phyloP scores from a whole-genome alignment of 768 basidiomycete species.

The Thelephora ganbajun region DNA sequence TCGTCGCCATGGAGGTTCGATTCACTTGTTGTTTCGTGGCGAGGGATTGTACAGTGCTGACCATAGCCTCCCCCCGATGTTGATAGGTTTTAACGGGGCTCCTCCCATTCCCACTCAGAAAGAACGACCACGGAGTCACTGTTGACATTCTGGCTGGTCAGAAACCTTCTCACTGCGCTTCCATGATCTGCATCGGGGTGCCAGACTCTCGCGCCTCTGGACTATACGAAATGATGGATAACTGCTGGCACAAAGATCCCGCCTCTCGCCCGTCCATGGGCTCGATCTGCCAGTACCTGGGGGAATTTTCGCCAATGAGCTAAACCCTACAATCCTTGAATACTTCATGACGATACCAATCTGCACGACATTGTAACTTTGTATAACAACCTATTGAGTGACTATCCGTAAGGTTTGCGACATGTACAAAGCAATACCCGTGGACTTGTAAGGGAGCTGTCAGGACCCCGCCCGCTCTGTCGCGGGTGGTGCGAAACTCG shows the following conservation, averaged over 20 bases:
- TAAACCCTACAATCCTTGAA: no score
- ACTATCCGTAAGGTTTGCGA: no score
- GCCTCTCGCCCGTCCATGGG: not conserved
- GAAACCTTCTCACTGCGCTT: conserved; percentile 26
- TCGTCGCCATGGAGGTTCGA: conserved; percentile 42
- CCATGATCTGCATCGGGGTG: not conserved
- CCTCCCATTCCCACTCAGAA: conserved; percentile 37
- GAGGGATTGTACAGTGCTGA: no score
- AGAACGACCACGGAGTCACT: conserved; percentile 41
- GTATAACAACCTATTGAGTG: no score
- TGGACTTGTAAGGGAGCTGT: no score
- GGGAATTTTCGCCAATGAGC: not conserved
- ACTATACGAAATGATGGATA: not conserved
- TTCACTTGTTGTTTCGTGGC: not conserved
- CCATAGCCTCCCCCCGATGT: not conserved
- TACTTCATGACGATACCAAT: no score
- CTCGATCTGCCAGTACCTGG: not conserved
- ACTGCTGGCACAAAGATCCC: not conserved
- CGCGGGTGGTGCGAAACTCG: no score
- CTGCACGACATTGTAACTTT: no score
- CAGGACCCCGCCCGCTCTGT: no score
- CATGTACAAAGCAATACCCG: no score
- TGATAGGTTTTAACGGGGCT: conserved; percentile 34
- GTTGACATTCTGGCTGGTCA: conserved; percentile 40
- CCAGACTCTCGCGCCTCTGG: no score